A percentile compares a stretch with the other conserved stretches of the same genome.
These are phyloP conservation scores for Lippia alba DNA, from an alignment of 305 asterid species.

Conservation along the genomic window DNA sequence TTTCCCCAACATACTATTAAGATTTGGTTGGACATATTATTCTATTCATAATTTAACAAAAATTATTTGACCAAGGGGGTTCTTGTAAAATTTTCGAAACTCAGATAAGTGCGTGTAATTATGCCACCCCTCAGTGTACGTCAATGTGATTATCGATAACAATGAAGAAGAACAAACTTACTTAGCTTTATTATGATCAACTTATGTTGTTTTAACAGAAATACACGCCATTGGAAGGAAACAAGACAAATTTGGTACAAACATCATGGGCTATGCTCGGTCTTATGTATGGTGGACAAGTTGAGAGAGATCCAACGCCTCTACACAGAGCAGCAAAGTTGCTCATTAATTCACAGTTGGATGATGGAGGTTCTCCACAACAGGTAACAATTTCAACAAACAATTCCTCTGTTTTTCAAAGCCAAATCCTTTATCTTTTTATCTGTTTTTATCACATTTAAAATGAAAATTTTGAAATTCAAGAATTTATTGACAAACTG, in stretches of 20 bases:
- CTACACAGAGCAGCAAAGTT: constrained; percentile 80
- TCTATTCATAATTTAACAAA: too few species aligned
- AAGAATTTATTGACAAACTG: background rate
- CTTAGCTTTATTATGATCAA: background rate
- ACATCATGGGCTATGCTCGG: constrained; percentile 96
- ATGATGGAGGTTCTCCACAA: constrained; percentile 85
- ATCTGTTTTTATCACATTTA: background rate
- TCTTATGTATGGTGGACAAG: constrained; percentile 78
- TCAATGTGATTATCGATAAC: too few species aligned
- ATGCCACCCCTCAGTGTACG: too few species aligned
- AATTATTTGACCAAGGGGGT: too few species aligned
- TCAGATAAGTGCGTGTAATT: too few species aligned
- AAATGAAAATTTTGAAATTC: background rate
- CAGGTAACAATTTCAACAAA: constrained; percentile 46
- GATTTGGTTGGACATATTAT: too few species aligned
- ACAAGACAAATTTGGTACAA: constrained; percentile 75
- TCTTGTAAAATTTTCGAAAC: too few species aligned
- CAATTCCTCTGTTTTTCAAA: background rate
- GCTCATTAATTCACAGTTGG: constrained; percentile 77
- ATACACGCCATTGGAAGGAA: constrained; percentile 76
- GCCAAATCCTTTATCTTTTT: background rate
- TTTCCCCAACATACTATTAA: too few species aligned
- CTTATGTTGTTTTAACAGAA: constrained; percentile 44
- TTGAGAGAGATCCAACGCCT: constrained; percentile 70
- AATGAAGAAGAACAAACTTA: too few species aligned